Base-by-base conservation (phyloP, 306 rosid species). In the Hippophae gyantsensis region DNA sequence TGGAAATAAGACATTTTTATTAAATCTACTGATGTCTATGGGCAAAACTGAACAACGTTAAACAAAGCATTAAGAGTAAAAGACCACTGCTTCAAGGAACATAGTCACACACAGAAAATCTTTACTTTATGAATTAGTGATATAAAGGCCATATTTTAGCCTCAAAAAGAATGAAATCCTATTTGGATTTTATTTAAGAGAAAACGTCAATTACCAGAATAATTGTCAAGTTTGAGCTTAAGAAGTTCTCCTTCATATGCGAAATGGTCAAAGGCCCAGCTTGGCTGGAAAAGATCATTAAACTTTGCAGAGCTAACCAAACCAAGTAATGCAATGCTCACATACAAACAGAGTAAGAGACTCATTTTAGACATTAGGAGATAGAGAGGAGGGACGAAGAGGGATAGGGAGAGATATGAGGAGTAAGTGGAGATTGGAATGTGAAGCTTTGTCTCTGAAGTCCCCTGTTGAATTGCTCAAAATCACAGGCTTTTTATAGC, bases 251-350 rank as follows among this genome's bases (percentile, higher is more conserved):
- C 99, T 52, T 85, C 92, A 27, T 88, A 71, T 42, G 11, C 18
- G 63, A 88, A 85, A 76, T 92, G 99, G 74, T 92, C 99, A 4
- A 52, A 38, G 27, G 96, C 96, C 99, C 99, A 92, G 52, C 73
- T 47, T 0, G 99, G 88, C 53, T 92, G 95, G 62, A 85, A 92
- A 43, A 92, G 96, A 43, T 92, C 79, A 1, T 80, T 93, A 56
- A 92, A 92, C 43, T 78, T 84, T 2, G 89, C 75, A 44, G 86
- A 86, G 76, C 72, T 63, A 48, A 51, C 88, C 12, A 63, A 55
- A 14, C 86, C 82, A 55, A 77, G 65, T 13, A 69, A 48, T 52
- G 62, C 40, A 59, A 80, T 45, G 63, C 79, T 79, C 63, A 84
- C 57, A 25, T 68, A 57, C 18, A 78, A 13, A 8, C 57, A 61